Conservation (phyloP, 805 yeast species). For the Monosporozyma siamensis region DNA sequence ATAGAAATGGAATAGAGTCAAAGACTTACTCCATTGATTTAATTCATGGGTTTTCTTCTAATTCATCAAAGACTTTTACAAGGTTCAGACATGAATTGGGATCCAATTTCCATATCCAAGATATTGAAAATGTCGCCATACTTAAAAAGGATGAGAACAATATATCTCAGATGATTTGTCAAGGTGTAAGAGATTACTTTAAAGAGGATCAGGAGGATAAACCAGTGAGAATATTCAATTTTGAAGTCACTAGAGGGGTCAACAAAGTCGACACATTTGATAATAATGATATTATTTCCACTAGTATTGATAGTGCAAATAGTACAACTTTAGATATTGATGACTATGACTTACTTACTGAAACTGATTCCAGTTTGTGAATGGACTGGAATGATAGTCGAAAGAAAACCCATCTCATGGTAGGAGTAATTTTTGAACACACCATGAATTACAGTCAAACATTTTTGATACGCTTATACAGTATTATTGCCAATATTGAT, state of each 20-base stretch:
- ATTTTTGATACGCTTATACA: too few species aligned
- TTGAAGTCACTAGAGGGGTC: background rate
- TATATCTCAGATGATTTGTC: background rate
- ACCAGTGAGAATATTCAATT: background rate
- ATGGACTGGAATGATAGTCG: too few species aligned
- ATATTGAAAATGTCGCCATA: background rate
- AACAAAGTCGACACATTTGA: background rate
- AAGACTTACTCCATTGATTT: background rate
- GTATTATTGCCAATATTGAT: too few species aligned
- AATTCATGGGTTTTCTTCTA: constrained; percentile 3
- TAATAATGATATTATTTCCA: constrained; percentile 5
- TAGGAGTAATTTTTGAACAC: too few species aligned
- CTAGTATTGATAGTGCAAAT: background rate
- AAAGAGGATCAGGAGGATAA: background rate
- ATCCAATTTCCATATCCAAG: background rate
- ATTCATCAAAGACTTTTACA: constrained; percentile 1
- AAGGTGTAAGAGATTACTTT: background rate
- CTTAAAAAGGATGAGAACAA: background rate
- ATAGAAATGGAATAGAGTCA: background rate
- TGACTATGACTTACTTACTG: constrained; percentile 2
- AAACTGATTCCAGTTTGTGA: background rate
- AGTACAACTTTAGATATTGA: background rate
- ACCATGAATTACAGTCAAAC: too few species aligned
- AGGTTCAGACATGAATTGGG: constrained; percentile 2
- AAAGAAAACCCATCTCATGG: too few species aligned